A percentile compares a stretch with the other conserved stretches of the same genome.
Conservation (phyloP, 1,139 yeast genomes). For the Kurtzmaniella quercitrusa region DNA sequence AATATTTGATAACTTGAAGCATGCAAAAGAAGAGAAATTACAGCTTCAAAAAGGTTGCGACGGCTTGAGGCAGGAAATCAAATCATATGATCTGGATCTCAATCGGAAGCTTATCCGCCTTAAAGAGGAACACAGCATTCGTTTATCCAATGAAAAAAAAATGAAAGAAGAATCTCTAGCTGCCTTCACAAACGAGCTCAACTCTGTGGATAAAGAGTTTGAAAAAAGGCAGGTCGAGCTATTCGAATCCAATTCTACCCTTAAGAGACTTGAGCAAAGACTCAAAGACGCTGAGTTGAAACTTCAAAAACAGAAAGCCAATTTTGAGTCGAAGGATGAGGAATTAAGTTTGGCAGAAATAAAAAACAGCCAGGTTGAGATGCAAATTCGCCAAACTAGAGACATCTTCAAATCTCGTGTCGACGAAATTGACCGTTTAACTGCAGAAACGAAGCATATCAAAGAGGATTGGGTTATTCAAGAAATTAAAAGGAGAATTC, state of each 20-base stretch:
- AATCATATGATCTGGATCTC: conserved; percentile 18
- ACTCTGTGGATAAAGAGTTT: conserved; percentile 1
- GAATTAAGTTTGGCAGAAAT: conserved; percentile 3
- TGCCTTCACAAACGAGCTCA: conserved; percentile 6
- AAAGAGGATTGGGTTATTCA: conserved; percentile 20
- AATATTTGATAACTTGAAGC: conserved; percentile 23
- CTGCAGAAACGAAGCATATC: conserved; percentile 15
- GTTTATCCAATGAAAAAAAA: conserved; percentile 11
- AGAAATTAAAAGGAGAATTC: conserved; percentile 47
- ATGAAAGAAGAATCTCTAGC: not conserved
- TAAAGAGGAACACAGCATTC: conserved; percentile 23
- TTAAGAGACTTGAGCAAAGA: not conserved
- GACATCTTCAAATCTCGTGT: conserved; percentile 4
- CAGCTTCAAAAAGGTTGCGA: conserved; percentile 14
- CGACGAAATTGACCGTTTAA: conserved; percentile 7
- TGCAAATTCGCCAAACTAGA: conserved; percentile 5
- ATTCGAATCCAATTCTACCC: conserved; percentile 9
- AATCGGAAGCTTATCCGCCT: conserved; percentile 23
- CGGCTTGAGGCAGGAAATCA: conserved; percentile 15
- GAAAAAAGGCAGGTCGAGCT: conserved; percentile 6
- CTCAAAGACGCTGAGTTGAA: not conserved
- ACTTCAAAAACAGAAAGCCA: not conserved
- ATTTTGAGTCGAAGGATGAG: not conserved
- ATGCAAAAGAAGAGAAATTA: conserved; percentile 21
- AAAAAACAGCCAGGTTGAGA: conserved; percentile 8